These are phyloP conservation scores for Nannochloropsis salina DNA, from an alignment of 108 stramenopile genomes.

Conservation along the genomic window DNA sequence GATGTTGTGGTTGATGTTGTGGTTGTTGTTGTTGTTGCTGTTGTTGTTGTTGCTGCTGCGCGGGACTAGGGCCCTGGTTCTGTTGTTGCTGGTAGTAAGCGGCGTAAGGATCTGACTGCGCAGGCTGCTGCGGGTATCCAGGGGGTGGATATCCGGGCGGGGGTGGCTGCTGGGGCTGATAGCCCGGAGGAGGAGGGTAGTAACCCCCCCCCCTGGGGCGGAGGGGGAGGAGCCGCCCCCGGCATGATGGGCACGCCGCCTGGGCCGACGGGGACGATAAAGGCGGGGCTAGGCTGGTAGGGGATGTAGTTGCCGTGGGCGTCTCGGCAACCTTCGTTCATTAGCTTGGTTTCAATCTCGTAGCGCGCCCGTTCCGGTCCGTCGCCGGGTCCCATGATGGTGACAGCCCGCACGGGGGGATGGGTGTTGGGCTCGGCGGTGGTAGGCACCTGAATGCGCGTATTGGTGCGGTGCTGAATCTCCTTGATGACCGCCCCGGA, in stretches of 20 bases:
- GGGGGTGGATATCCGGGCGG: slow-evolving; percentile 36
- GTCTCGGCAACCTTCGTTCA: slow-evolving; percentile 25
- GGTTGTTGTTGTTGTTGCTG: slow-evolving; percentile 38
- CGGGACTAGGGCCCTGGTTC: slow-evolving; percentile 38
- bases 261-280: slow-evolving; percentile 29
- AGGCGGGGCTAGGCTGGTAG: slow-evolving; percentile 45
- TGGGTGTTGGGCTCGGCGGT: neutral
- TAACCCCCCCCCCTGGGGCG: slow-evolving; percentile 8
- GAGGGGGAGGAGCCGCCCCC: slow-evolving; percentile 40
- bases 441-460: slow-evolving; percentile 81
- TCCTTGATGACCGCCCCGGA: slow-evolving; percentile 64
- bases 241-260: slow-evolving; percentile 34
- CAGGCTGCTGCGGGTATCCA: slow-evolving; percentile 41
- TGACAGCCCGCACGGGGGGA: slow-evolving; percentile 68
- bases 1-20: slow-evolving; percentile 34
- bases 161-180: slow-evolving; percentile 35
- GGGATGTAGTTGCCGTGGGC: slow-evolving; percentile 17
- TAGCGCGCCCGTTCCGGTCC: slow-evolving; percentile 51
- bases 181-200: slow-evolving; percentile 30
- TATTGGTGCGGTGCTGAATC: slow-evolving; percentile 80
- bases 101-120: slow-evolving; percentile 34
- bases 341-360: slow-evolving; percentile 50
- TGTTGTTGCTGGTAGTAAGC: slow-evolving; percentile 38
- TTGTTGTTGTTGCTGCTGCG: slow-evolving; percentile 41
- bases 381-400: slow-evolving; percentile 60